Conservation (phyloP, 768 basidiomycete genomes). For the Tricholoma saponaceum region DNA sequence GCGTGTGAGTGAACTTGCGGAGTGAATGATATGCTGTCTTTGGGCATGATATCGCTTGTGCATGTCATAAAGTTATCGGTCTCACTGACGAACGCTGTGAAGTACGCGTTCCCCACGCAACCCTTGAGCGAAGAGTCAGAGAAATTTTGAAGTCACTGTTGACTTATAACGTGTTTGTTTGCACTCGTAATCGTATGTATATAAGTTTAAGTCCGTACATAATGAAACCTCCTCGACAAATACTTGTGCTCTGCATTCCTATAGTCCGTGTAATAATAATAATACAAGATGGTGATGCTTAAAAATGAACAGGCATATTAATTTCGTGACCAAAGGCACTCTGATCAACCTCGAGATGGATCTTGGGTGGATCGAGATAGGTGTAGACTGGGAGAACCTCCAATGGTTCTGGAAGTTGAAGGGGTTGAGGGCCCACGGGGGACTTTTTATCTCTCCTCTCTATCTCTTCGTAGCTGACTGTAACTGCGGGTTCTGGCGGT, state of each 20-base stretch:
- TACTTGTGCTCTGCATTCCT: too few relatives aligned
- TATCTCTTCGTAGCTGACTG: slow-evolving; percentile 9
- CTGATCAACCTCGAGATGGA: not conserved
- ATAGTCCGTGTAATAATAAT: too few relatives aligned
- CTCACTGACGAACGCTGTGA: not conserved
- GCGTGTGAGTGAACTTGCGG: slow-evolving; percentile 37
- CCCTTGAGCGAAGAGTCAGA: not conserved
- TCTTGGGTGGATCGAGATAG: slow-evolving; percentile 2
- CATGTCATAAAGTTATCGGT: slow-evolving; percentile 42
- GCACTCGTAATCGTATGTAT: slow-evolving; percentile 9
- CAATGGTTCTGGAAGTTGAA: not conserved
- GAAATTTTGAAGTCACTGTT: not conserved
- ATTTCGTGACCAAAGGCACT: too few relatives aligned
- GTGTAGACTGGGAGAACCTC: slow-evolving; percentile 18
- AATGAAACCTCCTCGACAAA: too few relatives aligned
- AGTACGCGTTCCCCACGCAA: slow-evolving; percentile 2
- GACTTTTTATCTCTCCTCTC: slow-evolving; percentile 10
- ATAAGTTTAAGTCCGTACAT: too few relatives aligned
- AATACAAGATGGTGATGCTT: too few relatives aligned
- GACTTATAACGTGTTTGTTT: slow-evolving; percentile 5
- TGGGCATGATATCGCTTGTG: slow-evolving; percentile 60
- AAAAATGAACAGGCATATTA: too few relatives aligned
- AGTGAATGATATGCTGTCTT: slow-evolving; percentile 66
- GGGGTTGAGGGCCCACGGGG: slow-evolving; percentile 3
- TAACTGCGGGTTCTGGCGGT: not conserved